Base-by-base conservation (phyloP, 176 grass and related monocot genomes). In the Aegilops longissima region DNA sequence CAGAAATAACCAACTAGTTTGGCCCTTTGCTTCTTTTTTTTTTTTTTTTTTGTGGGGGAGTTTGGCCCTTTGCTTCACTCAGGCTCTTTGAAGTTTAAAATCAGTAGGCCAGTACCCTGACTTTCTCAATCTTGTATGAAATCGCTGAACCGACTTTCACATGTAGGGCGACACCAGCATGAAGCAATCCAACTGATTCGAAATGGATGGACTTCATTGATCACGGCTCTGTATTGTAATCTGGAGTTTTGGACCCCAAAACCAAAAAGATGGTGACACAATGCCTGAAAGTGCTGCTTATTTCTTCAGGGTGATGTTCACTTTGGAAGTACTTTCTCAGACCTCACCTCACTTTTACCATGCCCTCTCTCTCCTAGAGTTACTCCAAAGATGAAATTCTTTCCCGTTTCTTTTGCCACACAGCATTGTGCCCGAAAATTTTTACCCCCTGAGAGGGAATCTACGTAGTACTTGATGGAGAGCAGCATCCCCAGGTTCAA, bases 251-350 rank as follows among this genome's bases (percentile, higher is more conserved):
- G 4, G 24, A 59, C 17, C 24, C 51, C 40, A 17, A 75, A 79
- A 54, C 17, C 5, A 42, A 44, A 44, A 44, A 44, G 10, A 12
- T 12, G 3, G 10, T 44, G 42, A 44, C 42, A 44, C 42, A 44
- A 84, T 81, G 39, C 62, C 79, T 88, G 82, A 88, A 91, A 91
- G 86, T 70, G 56, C 44, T 71, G 86, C 47, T 79, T 88, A 81
- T 82, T 90, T 90, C 90, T 82, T 88, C 82, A 85, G 82, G 70
- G 54, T 77, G 77, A 82, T 88, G 82, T 54, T 88, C 82, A 82
- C 86, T 88, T 91, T 91, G 86, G 70, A 81, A 36, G 39, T 20
- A 82, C 89, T 91, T 88, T 40, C 81, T 91, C 70, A 77, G 87
- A 85, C 77, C 51, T 51, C 47, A 16, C 47, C 47, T 85, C 86